phyloP scores from a whole-genome alignment of 2,329 filamentous ascomycete genomes.

The Beauveria rudraprayagi region DNA sequence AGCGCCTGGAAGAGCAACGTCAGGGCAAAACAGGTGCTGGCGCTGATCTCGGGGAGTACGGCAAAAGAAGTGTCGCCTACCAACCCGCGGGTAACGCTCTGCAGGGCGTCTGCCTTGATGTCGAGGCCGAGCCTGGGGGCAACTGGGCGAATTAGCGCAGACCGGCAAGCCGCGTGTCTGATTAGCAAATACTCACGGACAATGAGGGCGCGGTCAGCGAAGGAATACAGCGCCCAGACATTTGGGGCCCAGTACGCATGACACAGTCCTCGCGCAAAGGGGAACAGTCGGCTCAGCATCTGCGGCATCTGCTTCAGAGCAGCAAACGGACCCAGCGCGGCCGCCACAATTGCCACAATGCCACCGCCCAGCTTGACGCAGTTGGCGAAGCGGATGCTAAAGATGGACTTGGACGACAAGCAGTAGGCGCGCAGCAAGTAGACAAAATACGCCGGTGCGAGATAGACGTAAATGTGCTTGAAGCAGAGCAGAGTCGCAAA shows the following conservation, averaged over 20 bases:
- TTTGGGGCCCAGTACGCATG: constrained; percentile 99
- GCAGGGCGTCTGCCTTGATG: constrained; percentile 65
- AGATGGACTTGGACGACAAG: constrained; percentile 66
- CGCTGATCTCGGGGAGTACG: constrained; percentile 78
- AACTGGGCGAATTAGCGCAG: constrained; percentile 39
- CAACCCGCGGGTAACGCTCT: constrained; percentile 84
- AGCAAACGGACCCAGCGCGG: constrained; percentile 86
- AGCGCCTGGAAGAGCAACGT: constrained; percentile 77
- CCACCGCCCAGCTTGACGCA: constrained; percentile 73
- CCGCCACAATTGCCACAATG: constrained; percentile 61
- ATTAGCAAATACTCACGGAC: constrained; percentile 50
- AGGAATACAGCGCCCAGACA: constrained; percentile 94
- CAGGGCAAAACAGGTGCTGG: constrained; percentile 69
- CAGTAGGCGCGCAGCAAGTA: constrained; percentile 88
- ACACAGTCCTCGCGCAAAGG: constrained; percentile 86
- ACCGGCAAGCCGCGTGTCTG: not conserved
- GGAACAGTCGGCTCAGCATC: constrained; percentile 76
- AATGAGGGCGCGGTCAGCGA: constrained; percentile 76
- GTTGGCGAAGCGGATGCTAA: constrained; percentile 69
- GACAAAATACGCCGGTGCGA: constrained; percentile 92
- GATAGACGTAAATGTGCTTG: constrained; percentile 97
- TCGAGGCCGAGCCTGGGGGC: constrained; percentile 72
- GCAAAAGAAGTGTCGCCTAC: constrained; percentile 93
- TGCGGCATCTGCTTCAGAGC: constrained; percentile 76
- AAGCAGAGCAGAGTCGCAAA: constrained; percentile 85